phyloP scores from a whole-genome alignment of 331 rosid genomes.

The Pyracantha coccinea region DNA sequence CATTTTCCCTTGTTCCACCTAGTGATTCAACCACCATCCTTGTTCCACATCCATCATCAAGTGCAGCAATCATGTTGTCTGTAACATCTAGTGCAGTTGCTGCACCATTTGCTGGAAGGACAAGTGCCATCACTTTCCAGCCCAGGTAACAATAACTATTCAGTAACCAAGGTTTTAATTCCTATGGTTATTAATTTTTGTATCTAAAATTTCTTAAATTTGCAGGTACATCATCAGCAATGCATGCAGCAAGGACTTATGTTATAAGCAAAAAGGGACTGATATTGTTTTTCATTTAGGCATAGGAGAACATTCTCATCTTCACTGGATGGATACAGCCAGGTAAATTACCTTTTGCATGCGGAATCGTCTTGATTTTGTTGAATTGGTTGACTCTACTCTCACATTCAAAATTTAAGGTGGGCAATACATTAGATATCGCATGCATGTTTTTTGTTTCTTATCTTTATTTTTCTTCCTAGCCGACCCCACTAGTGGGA shows the following conservation, averaged over 20 bases:
- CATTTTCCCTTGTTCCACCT: conserved; percentile 77
- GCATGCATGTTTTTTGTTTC: background rate
- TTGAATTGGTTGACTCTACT: background rate
- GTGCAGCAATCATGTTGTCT: conserved; percentile 66
- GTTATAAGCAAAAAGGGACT: conserved; percentile 85
- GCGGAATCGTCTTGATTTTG: background rate
- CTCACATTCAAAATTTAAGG: background rate
- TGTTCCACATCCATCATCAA: conserved; percentile 62
- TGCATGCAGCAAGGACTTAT: conserved; percentile 79
- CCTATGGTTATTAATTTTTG: background rate
- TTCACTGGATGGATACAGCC: conserved; percentile 78
- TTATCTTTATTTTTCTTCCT: background rate
- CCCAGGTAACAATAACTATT: conserved; percentile 55
- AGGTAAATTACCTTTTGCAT: conserved; percentile 37
- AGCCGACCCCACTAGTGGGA: no score
- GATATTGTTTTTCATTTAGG: conserved; percentile 49
- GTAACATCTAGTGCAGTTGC: conserved; percentile 61
- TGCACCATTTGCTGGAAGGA: conserved; percentile 71
- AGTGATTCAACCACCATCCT: conserved; percentile 84
- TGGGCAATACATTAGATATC: background rate
- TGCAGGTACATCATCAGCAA: conserved; percentile 89
- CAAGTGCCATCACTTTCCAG: conserved; percentile 78
- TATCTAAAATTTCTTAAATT: conserved; percentile 18
- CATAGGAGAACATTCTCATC: conserved; percentile 75
- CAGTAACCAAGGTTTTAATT: background rate